Evolutionary conservation across 331 rosid species (phyloP).

Genomic region (Malus hybrid): DNA sequence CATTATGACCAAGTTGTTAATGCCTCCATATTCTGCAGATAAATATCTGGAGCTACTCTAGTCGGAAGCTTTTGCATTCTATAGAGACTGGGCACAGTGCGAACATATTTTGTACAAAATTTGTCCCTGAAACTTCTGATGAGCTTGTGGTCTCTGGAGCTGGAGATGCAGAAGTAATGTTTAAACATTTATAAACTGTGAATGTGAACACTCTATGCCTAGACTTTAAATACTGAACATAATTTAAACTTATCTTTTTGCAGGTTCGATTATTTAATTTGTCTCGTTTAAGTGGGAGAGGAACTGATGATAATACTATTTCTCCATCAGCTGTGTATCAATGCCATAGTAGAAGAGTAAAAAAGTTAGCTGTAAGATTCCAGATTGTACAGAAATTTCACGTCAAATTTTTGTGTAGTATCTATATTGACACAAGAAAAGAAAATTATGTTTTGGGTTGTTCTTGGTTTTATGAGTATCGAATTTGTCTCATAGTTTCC

Average conservation of each 20-base stretch:
- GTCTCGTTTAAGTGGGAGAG: conserved; percentile 52
- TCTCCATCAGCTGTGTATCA: conserved; percentile 64
- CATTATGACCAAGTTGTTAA: not conserved
- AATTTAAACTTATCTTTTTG: conserved; percentile 17
- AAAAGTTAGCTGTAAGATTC: conserved; percentile 90
- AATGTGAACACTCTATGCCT: conserved; percentile 1
- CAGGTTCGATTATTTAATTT: conserved; percentile 93
- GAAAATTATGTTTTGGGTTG: not conserved
- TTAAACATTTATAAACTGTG: conserved; percentile 1
- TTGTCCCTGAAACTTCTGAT: conserved; percentile 88
- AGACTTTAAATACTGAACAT: conserved; percentile 11
- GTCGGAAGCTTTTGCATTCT: conserved; percentile 66
- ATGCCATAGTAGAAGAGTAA: conserved; percentile 91
- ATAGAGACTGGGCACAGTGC: conserved; percentile 87
- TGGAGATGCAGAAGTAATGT: conserved; percentile 91
- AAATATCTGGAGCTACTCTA: conserved; percentile 79
- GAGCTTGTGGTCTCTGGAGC: conserved; percentile 98
- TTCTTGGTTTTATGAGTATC: conserved; percentile 1
- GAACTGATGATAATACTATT: conserved; percentile 43
- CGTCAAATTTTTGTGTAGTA: not conserved
- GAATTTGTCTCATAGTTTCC: conserved; percentile 9
- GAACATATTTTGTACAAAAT: conserved; percentile 91
- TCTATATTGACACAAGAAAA: not conserved
- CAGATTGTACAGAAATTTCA: conserved; percentile 8
- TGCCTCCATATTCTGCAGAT: conserved; percentile 47